Percentiles rank a stretch among this genome's conserved stretches.
These are phyloP conservation scores for Scleroderma citrinum DNA, from an alignment of 768 basidiomycete genomes.

Conservation along the genomic window DNA sequence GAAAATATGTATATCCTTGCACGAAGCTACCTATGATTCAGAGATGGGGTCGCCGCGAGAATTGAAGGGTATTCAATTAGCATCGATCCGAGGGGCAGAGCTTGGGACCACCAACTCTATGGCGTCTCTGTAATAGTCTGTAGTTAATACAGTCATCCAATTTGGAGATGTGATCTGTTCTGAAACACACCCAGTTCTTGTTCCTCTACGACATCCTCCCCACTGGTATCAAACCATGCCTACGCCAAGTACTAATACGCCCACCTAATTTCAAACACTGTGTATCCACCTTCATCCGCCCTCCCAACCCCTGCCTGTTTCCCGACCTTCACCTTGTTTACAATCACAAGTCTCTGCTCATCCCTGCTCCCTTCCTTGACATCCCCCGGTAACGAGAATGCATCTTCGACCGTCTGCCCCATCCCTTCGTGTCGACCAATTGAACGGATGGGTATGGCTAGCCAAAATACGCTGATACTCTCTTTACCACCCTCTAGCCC, in stretches of 20 bases:
- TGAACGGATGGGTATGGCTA: constrained; percentile 65
- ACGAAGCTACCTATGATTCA: too few relatives aligned
- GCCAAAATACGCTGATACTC: constrained; percentile 55
- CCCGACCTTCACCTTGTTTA: constrained; percentile 42
- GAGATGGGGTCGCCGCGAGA: too few relatives aligned
- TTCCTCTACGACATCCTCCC: too few relatives aligned
- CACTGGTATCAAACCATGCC: too few relatives aligned
- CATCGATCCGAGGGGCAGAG: too few relatives aligned
- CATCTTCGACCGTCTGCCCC: constrained; percentile 47
- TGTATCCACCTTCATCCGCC: constrained; percentile 66
- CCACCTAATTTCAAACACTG: constrained; percentile 72
- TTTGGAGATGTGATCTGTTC: too few relatives aligned
- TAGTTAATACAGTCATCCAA: too few relatives aligned
- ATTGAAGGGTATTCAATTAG: too few relatives aligned
- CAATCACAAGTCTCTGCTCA: constrained; percentile 36
- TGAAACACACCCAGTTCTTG: too few relatives aligned
- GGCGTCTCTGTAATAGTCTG: too few relatives aligned
- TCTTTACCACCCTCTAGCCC: neutral
- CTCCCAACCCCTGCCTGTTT: constrained; percentile 53
- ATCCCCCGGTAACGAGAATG: constrained; percentile 34
- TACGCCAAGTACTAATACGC: constrained; percentile 12
- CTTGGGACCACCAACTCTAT: too few relatives aligned
- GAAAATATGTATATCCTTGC: too few relatives aligned
- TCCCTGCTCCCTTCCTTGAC: constrained; percentile 1
- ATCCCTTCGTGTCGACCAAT: constrained; percentile 59